Evolutionary conservation across 2,329 filamentous ascomycete species (phyloP), one percentile per base, ranked within the genome.

Genomic region (Scedosporium minutisporum): DNA sequence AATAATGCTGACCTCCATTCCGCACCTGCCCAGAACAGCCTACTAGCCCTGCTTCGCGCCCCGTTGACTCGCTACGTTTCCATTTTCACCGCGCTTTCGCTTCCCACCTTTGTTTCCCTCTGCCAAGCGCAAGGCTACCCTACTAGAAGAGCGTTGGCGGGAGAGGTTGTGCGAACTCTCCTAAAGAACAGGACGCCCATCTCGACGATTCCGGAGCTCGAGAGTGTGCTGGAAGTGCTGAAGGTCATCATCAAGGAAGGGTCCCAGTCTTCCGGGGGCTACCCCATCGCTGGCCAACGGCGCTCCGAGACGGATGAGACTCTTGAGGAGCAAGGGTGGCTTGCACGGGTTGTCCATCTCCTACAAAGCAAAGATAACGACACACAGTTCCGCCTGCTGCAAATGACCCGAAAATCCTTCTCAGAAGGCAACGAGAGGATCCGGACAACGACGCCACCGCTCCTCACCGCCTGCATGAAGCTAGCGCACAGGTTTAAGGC

Each of bases 1-100:
- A 97, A 96, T 74, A 96, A 93, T 68, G 88, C 95, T n/a, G 95
- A 99, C 70, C 80, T 99, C 29, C 95, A 97, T 75, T 93, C 93
- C 3, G 84, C 88, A 64, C 85, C 87, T 4, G 90, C 92, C 9
- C 96, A 99, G 76, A 88, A 92, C 68, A 96, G 91, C 69, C 86
- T 99, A 53, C 83, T 97, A 64, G 90, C 88, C 61, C 86, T 99
- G 23, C 84, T 99, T n/a, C 88, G 95, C 68, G 91, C 91, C 6
- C 95, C 95, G 0, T 84, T 97, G 65, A 89, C 91, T 73, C 87
- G 90, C 66, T 99, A 99, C 73, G 83, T 88, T 63, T 97, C 93
- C 4, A 87, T 97, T 51, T 99, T 99, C 71, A 99, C 95, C n/a
- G 93, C 95, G 1, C 79, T 99, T 29, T 90, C 95, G 12, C 83